Evolutionary conservation across 805 yeast species (phyloP).

Genomic region (Pichia membranifaciens): DNA sequence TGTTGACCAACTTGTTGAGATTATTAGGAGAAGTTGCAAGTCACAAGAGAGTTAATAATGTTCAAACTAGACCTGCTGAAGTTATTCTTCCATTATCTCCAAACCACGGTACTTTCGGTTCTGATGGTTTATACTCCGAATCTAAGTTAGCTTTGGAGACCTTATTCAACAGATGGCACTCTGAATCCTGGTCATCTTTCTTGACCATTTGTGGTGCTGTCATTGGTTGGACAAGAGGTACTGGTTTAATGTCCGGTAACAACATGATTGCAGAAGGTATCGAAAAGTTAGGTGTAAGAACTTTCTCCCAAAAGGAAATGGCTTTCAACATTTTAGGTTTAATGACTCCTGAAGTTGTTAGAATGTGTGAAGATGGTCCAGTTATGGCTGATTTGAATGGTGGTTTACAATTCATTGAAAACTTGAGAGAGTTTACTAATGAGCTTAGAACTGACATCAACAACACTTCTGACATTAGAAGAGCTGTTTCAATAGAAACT

Average conservation of each 20-base stretch:
- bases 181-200: conserved; percentile 94
- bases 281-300: conserved; percentile 92
- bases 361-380: conserved; percentile 87
- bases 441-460: conserved; percentile 69
- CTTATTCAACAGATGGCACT: conserved; percentile 96
- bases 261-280: conserved; percentile 97
- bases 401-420: conserved; percentile 90
- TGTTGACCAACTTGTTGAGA: conserved; percentile 93
- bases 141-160: conserved; percentile 94
- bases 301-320: conserved; percentile 98
- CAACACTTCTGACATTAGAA: conserved; percentile 85
- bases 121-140: conserved; percentile 97
- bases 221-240: conserved; percentile 99
- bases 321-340: conserved; percentile 96
- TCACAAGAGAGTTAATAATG: conserved; percentile 67
- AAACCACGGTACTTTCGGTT: conserved; percentile 98
- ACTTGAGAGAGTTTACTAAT: conserved; percentile 82
- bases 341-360: conserved; percentile 77
- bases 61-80: conserved; percentile 97
- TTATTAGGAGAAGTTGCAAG: conserved; percentile 85
- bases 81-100: conserved; percentile 95
- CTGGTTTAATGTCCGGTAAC: conserved; percentile 97
- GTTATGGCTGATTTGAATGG: conserved; percentile 98
- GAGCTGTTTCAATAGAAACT: conserved; percentile 91
- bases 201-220: conserved; percentile 97